Conservation (phyloP, 2,329 filamentous ascomycete genomes). For the Grosmannia serpens region DNA sequence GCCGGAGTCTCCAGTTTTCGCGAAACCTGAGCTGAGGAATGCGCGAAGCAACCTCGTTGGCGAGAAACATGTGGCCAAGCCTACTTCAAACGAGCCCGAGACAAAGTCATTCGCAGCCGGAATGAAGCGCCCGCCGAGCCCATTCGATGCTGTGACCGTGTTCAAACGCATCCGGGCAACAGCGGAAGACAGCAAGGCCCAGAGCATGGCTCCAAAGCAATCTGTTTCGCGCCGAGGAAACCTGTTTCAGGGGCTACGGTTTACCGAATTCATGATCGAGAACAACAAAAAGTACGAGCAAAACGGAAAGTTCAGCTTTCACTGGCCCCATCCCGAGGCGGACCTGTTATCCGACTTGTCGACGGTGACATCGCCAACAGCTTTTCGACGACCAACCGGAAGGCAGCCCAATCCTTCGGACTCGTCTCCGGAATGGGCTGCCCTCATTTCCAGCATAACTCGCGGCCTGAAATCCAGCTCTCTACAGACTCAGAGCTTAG, state of each 20-base stretch:
- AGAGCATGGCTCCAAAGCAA: background rate
- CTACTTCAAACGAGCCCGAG: background rate
- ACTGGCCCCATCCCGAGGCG: constrained; percentile 18
- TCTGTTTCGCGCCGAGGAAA: constrained; percentile 25
- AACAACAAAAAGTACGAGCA: constrained; percentile 49
- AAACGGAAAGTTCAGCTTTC: constrained; percentile 41
- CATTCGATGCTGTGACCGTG: constrained; percentile 45
- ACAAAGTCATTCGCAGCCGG: constrained; percentile 7
- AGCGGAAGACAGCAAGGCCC: background rate
- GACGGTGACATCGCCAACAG: constrained; percentile 11
- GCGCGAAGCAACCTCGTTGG: constrained; percentile 41
- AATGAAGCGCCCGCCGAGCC: constrained; percentile 42
- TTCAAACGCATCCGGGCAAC: constrained; percentile 43
- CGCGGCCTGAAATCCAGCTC: constrained; percentile 23
- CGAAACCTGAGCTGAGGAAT: constrained; percentile 49
- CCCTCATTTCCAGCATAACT: constrained; percentile 26
- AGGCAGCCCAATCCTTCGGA: constrained; percentile 9
- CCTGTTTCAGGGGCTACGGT: constrained; percentile 42
- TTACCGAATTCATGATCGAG: constrained; percentile 39
- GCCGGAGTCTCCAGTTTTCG: constrained; percentile 28
- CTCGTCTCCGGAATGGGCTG: constrained; percentile 11
- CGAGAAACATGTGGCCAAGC: constrained; percentile 10
- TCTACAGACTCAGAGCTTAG: constrained; percentile 16
- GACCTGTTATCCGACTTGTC: constrained; percentile 7
- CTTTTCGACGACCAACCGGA: constrained; percentile 10